Evolutionary conservation across 495 filamentous ascomycete species (phyloP), one percentile per base, ranked within the genome.

Genomic region (Rhizodiscina lignyota): DNA sequence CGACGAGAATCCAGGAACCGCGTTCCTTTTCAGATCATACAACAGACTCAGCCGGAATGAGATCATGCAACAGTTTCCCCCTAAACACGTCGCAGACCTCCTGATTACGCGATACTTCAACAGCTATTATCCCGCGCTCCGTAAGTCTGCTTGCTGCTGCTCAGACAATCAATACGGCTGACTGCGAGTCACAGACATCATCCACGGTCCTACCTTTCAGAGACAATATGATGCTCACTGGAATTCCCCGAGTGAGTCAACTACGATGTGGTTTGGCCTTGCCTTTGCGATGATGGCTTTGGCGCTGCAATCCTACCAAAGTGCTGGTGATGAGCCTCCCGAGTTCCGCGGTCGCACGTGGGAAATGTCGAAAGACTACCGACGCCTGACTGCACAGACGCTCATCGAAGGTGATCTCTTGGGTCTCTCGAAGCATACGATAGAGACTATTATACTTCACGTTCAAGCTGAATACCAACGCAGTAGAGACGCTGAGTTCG

Each of bases 361-460:
- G 46, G 48, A 87, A 38, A 68, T 91, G 59, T 83, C 84, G 12
- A 68, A 70, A 21, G 74, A 74, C 36, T 96, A 86, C 52, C 71
- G 85, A 33, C 57, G 73, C 38, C 70, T 82, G 27, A 84, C 87
- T 4, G 83, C 87, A 28, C 82, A 94, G 53, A 92, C 83, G 47
- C 61, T 99, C 23, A 65, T 85, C 3, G 64, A 81, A 37, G 85
- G 82, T 2, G 86, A 96, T 53, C 94, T 87, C 49, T 87, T 83
- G 1, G 87, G 84, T 52, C 79, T 86, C 17, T 66, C 79, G 18
- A 75, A 72, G 26, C 74, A 86, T 50, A 79, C 87, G 32, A 75
- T 96, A n/a, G 89, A 96, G 54, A 76, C 83, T 4, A 61, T 99
- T 44, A 61, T 91, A 18, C 73, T 96, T 21, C 83, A 93, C 55